Conservation (phyloP, 371 early-diverging fungal species). For the Mortierella sp. region DNA sequence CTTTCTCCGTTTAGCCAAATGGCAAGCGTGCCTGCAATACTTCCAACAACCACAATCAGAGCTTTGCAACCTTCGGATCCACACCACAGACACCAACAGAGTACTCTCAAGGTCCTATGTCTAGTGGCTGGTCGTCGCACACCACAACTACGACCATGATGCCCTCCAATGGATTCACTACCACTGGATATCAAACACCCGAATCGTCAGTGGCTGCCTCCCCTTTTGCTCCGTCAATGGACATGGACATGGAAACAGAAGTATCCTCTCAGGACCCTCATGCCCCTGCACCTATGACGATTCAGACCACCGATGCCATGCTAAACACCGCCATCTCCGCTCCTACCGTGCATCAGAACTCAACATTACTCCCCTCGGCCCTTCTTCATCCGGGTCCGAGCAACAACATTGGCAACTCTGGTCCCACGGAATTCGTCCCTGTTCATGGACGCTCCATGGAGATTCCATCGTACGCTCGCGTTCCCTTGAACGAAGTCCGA, state of each 20-base stretch:
- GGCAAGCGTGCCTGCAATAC: slow-evolving; percentile 46
- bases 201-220: slow-evolving; percentile 38
- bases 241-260: slow-evolving; percentile 50
- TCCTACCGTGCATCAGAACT: slow-evolving; percentile 3
- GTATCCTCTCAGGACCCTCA: neutral
- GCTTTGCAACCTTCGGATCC: slow-evolving; percentile 11
- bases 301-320: slow-evolving; percentile 24
- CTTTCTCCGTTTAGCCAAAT: slow-evolving; percentile 30
- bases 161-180: neutral
- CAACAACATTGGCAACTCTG: slow-evolving; percentile 2
- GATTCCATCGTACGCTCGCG: slow-evolving; percentile 50
- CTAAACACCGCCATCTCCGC: slow-evolving; percentile 8
- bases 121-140: slow-evolving; percentile 12
- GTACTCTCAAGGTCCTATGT: neutral
- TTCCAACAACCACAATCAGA: slow-evolving; percentile 8
- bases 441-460: slow-evolving; percentile 54
- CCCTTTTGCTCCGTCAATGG: slow-evolving; percentile 7
- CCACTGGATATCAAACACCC: slow-evolving; percentile 33
- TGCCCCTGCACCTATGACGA: slow-evolving; percentile 9
- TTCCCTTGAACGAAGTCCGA: slow-evolving; percentile 40
- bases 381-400: slow-evolving; percentile 11
- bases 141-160: neutral
- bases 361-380: slow-evolving; percentile 37
- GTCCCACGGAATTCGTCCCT: slow-evolving; percentile 33
- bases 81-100: slow-evolving; percentile 24